Evolutionary conservation across 441 rosid species (phyloP), one percentile per base, ranked within the genome.

Genomic region (Manihot esculenta): DNA sequence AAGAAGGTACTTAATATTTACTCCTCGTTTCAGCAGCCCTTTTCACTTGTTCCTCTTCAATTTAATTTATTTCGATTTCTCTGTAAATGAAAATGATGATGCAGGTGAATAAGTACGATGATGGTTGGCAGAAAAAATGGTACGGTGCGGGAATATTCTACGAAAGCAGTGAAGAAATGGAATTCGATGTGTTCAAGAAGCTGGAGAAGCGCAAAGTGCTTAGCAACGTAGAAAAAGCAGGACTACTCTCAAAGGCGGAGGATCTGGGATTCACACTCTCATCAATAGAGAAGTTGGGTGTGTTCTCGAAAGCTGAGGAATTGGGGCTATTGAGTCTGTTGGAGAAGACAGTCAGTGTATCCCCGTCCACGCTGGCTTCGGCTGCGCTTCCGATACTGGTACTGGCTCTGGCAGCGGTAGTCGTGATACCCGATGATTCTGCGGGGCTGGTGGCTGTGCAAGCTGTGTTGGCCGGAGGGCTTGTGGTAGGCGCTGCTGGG

Each of bases 181-280:
- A 92, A 48, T 81, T 94, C 10, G 97, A 94, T 71, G 95, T 94
- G 66, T 94, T 94, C 84, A 94, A 90, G 92, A 89, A 89, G 77
- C 83, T 94, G 0, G 97, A 94, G 84, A 79, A 94, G 77, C 70
- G 87, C 3, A 92, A 92, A 77, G 99, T 92, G 5, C 77, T 92
- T 5, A 92, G 97, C 88, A 94, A 85, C 67, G 94, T 94, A 13
- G 97, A 92, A 74, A 92, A 90, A 68, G 84, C 99, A 1, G 97
- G 99, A 1, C 77, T 94, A 11, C 83, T 92, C 48, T 86, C 99
- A 11, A 94, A 92, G 75, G 97, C 95, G 0, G 99, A 94, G 75
- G 85, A 71, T 10, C 76, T 94, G 4, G 99, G 97, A 1, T 42
- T 91, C 59, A 88, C 94, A 24, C 82, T 93, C 11, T 88, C 96